These are phyloP conservation scores for Monoraphidium neglectum DNA, from an alignment of 139 green algal species.

Conservation along the genomic window DNA sequence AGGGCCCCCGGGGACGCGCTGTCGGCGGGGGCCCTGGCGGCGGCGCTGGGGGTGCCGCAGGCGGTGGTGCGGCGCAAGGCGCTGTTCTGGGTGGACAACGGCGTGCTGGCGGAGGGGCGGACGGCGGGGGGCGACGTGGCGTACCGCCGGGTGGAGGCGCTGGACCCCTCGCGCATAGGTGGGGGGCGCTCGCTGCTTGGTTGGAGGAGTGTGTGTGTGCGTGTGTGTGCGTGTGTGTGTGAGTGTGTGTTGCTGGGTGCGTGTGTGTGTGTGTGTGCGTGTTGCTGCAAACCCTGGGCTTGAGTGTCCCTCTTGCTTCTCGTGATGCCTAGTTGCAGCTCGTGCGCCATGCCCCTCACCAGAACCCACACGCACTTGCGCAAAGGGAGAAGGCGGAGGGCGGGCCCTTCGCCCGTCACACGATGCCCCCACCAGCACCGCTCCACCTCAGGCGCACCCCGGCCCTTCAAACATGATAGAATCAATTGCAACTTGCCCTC, in stretches of 20 bases:
- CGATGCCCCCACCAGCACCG: no score
- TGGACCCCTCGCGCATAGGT: constrained; percentile 23
- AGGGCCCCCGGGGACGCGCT: not conserved
- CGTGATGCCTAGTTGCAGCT: no score
- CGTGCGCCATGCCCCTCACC: no score
- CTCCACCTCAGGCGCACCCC: no score
- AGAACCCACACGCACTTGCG: no score
- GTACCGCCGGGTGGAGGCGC: constrained; percentile 33
- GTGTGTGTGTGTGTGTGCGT: not conserved
- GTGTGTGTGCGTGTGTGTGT: not conserved
- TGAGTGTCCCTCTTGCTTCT: no score
- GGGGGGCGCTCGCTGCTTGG: constrained; percentile 13
- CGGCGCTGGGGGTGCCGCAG: constrained; percentile 51
- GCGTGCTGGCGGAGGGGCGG: constrained; percentile 63
- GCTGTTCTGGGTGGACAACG: constrained; percentile 91
- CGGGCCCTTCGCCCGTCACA: no score
- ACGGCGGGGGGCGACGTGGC: constrained; percentile 13
- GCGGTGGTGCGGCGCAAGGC: constrained; percentile 61
- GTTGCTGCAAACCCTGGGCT: no score
- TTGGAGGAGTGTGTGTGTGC: constrained; percentile 6
- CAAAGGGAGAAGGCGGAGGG: no score
- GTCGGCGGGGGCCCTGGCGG: constrained; percentile 50
- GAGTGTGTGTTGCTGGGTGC: no score
- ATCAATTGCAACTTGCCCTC: no score
- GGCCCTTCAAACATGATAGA: no score